These are phyloP conservation scores for Boletus eberwhitei DNA, from an alignment of 768 basidiomycete species.

Conservation along the genomic window DNA sequence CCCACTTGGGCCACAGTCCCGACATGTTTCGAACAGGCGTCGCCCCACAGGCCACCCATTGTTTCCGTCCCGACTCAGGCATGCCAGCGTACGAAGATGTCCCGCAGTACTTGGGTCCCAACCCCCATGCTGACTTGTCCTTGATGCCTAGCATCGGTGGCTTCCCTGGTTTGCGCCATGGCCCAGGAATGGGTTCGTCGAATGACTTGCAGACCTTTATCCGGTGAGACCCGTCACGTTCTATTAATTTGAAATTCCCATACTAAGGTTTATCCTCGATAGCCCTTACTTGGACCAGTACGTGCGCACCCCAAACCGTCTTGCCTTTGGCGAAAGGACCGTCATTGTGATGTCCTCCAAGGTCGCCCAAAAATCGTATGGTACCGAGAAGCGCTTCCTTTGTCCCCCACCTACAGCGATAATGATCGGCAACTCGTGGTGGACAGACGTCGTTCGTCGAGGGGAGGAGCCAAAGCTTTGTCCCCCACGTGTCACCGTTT, in stretches of 20 bases:
- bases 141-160: constrained; percentile 62
- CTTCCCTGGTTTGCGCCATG: constrained; percentile 61
- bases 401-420: constrained; percentile 93
- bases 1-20: constrained; percentile 48
- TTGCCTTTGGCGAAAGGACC: constrained; percentile 89
- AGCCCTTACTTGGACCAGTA: constrained; percentile 86
- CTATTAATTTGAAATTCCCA: constrained; percentile 16
- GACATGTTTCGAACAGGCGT: constrained; percentile 63
- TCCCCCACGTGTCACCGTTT: constrained; percentile 81
- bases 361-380: constrained; percentile 96
- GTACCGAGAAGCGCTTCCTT: constrained; percentile 92
- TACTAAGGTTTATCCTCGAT: constrained; percentile 13
- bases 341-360: constrained; percentile 97
- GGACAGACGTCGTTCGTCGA: constrained; percentile 75
- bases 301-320: constrained; percentile 76
- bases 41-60: constrained; percentile 66
- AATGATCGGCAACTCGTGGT: constrained; percentile 94
- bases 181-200: constrained; percentile 55
- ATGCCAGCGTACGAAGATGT: constrained; percentile 58
- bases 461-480: constrained; percentile 72
- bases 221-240: constrained; percentile 43
- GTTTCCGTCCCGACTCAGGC: constrained; percentile 51
- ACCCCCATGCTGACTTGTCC: constrained; percentile 53
- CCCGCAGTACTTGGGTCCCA: constrained; percentile 50
- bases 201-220: constrained; percentile 80